phyloP scores from a whole-genome alignment of 164 flowering plant genomes.

The Stephania cephalantha region DNA sequence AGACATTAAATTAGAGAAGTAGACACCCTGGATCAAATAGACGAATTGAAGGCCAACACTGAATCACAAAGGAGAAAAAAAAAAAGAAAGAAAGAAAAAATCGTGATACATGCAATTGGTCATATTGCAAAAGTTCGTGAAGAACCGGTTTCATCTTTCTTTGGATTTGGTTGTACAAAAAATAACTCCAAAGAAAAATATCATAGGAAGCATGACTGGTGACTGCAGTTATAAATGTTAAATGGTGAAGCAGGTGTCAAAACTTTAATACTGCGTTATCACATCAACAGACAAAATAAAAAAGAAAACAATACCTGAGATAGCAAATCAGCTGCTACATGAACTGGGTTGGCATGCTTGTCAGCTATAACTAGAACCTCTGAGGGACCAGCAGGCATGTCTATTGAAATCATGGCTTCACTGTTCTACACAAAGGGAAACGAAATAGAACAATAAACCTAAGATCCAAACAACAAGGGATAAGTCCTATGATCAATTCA shows the following conservation, averaged over 20 bases:
- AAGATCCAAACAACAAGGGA: not conserved
- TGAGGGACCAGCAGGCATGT: conserved; percentile 99
- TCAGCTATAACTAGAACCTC: conserved; percentile 98
- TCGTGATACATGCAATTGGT: no score
- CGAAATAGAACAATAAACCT: not conserved
- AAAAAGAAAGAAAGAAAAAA: no score
- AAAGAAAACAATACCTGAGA: conserved; percentile 59
- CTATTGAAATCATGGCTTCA: conserved; percentile 97
- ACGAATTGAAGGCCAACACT: no score
- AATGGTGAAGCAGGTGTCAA: not conserved
- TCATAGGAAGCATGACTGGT: no score
- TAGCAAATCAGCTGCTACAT: conserved; percentile 87
- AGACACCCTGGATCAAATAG: no score
- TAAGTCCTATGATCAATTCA: not conserved
- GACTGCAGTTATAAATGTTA: no score
- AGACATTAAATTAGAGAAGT: no score
- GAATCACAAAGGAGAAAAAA: no score
- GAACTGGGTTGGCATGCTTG: conserved; percentile 77
- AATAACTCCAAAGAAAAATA: no score
- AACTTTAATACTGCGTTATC: not conserved
- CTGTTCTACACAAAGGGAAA: conserved; percentile 56
- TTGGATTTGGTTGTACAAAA: no score
- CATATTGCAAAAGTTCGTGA: no score
- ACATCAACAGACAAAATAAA: not conserved
- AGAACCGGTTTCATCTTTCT: no score